A percentile compares a stretch with the other conserved stretches of the same genome.
These are phyloP conservation scores for Sporopachydermia quercuum DNA, from an alignment of 805 yeast genomes.

Conservation along the genomic window DNA sequence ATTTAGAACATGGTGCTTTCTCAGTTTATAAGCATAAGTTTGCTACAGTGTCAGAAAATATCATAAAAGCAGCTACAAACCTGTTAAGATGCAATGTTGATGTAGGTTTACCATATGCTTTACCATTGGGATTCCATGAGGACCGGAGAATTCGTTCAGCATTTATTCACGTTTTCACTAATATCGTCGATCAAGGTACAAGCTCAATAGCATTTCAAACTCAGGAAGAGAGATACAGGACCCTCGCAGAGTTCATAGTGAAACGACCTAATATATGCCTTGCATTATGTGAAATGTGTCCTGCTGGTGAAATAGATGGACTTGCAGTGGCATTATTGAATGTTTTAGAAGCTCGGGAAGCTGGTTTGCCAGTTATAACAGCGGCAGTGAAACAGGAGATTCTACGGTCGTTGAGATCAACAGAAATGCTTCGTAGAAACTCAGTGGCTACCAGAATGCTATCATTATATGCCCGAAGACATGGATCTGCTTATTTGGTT, in stretches of 20 bases:
- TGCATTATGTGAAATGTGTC: constrained; percentile 45
- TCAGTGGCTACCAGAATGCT: constrained; percentile 69
- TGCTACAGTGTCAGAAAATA: constrained; percentile 27
- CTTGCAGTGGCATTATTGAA: constrained; percentile 51
- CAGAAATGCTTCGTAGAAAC: constrained; percentile 67
- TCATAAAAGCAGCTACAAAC: constrained; percentile 51
- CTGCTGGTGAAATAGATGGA: constrained; percentile 54
- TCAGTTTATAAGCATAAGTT: not conserved
- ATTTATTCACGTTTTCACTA: constrained; percentile 63
- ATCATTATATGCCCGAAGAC: constrained; percentile 53
- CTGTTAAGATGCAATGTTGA: constrained; percentile 59
- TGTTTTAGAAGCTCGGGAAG: constrained; percentile 29
- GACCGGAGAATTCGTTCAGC: constrained; percentile 52
- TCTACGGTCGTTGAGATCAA: constrained; percentile 37
- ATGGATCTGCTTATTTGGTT: constrained; percentile 45
- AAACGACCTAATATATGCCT: constrained; percentile 23
- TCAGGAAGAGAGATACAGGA: not conserved
- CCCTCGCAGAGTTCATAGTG: not conserved
- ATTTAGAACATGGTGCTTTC: not conserved
- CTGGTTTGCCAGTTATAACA: constrained; percentile 26
- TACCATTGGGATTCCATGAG: constrained; percentile 66
- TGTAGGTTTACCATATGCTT: constrained; percentile 59
- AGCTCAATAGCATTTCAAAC: not conserved
- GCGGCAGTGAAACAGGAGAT: constrained; percentile 51
- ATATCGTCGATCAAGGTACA: constrained; percentile 26